phyloP scores from a whole-genome alignment of 2,329 filamentous ascomycete species.

The Colletotrichum liaoningense region DNA sequence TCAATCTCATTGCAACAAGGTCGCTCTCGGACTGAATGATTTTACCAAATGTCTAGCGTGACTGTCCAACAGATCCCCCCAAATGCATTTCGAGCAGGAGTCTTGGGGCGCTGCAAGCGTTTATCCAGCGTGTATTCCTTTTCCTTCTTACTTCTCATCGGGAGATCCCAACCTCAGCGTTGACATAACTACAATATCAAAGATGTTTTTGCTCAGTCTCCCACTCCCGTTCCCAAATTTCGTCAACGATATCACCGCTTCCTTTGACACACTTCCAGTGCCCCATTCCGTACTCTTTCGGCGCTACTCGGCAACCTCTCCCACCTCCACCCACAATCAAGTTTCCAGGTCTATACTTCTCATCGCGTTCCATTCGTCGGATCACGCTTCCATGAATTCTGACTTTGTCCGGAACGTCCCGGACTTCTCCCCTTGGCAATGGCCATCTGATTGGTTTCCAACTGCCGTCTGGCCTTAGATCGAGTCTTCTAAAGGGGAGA shows the following conservation, averaged over 20 bases:
- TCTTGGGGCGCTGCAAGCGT: no score
- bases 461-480: conserved; percentile 75
- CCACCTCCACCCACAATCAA: conserved; percentile 84
- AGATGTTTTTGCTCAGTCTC: neutral
- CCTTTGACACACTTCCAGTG: conserved; percentile 77
- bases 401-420: conserved; percentile 79
- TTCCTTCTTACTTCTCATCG: no score
- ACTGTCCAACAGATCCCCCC: no score
- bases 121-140: no score
- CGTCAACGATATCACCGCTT: conserved; percentile 75
- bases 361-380: conserved; percentile 73
- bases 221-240: conserved; percentile 68
- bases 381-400: conserved; percentile 81
- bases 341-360: conserved; percentile 79
- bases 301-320: conserved; percentile 72
- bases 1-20: no score
- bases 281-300: conserved; percentile 72
- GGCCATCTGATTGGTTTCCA: conserved; percentile 88
- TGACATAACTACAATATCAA: neutral
- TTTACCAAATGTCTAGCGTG: no score
- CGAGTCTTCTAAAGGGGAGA: conserved; percentile 84
- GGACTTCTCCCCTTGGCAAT: conserved; percentile 79
- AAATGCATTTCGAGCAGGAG: no score
- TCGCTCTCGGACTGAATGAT: no score
- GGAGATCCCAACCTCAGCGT: no score